Evolutionary conservation across 2,329 filamentous ascomycete species (phyloP).

Genomic region (Pseudogymnoascus sp.): DNA sequence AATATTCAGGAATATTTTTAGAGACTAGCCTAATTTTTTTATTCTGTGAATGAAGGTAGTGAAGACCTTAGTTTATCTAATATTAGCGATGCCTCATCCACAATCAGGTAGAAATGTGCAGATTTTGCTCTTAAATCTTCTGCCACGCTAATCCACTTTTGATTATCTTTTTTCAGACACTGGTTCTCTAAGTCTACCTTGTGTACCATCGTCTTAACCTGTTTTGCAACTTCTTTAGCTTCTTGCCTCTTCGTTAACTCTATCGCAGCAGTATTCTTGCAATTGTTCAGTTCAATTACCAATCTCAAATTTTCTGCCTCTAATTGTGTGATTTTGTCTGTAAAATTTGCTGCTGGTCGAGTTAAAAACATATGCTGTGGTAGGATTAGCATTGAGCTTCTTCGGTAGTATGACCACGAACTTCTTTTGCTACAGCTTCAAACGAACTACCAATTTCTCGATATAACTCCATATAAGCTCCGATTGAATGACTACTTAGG

Average conservation of each 20-base stretch:
- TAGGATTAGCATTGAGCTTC: constrained; percentile 14
- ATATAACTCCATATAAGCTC: background rate
- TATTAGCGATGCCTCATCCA: constrained; percentile 11
- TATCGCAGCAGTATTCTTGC: constrained; percentile 12
- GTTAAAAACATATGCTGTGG: constrained; percentile 12
- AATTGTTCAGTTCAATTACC: constrained; percentile 12
- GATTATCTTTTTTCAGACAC: constrained; percentile 16
- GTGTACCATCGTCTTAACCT: constrained; percentile 12
- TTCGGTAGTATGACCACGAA: background rate
- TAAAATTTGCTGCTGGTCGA: constrained; percentile 15
- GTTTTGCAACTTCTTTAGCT: constrained; percentile 12
- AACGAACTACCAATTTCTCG: background rate
- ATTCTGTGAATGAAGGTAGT: constrained; percentile 11
- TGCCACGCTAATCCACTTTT: constrained; percentile 15
- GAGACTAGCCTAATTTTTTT: background rate
- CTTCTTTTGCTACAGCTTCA: constrained; percentile 12
- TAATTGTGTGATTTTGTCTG: constrained; percentile 15
- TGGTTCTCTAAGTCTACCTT: constrained; percentile 14
- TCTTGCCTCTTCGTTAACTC: constrained; percentile 14
- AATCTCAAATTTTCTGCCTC: constrained; percentile 15
- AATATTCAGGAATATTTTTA: background rate
- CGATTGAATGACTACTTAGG: background rate
- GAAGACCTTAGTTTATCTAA: constrained; percentile 14
- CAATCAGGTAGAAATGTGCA: constrained; percentile 13
- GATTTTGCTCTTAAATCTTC: constrained; percentile 14